Percentiles rank a stretch among this genome's conserved stretches.
phyloP scores from a whole-genome alignment of 176 grass and related monocot genomes.

The Raddia distichophylla region DNA sequence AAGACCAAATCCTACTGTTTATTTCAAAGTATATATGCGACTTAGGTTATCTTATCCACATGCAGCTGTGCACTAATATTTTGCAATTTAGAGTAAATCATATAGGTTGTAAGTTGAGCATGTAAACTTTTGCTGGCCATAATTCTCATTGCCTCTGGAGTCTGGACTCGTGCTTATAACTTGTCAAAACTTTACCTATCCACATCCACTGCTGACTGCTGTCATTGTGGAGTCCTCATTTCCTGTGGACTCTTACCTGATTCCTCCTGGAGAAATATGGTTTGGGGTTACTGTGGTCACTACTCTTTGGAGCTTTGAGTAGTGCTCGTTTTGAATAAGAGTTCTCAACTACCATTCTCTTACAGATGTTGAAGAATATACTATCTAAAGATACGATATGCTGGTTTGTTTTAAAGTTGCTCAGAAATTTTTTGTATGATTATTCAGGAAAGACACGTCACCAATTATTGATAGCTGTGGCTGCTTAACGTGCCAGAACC shows the following conservation, averaged over 20 bases:
- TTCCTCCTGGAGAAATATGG: neutral
- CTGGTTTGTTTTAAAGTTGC: conserved; percentile 12
- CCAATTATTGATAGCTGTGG: conserved; percentile 67
- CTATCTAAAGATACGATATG: neutral
- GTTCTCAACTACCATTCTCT: neutral
- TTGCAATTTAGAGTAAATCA: neutral
- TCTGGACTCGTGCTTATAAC: no score
- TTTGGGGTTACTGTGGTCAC: neutral
- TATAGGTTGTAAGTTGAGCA: neutral
- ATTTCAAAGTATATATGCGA: neutral
- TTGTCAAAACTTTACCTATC: no score
- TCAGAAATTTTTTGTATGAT: conserved; percentile 14
- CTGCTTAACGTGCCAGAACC: conserved; percentile 94
- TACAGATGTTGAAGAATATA: neutral
- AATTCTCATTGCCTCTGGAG: neutral
- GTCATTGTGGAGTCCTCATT: no score
- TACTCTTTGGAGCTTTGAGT: neutral
- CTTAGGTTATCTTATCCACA: conserved; percentile 22
- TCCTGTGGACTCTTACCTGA: neutral
- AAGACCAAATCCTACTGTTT: neutral
- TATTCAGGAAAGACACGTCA: conserved; percentile 76
- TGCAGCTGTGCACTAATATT: neutral
- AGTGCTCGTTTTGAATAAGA: neutral
- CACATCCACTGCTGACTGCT: no score
- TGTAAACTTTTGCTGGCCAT: neutral